A percentile compares a stretch with the other conserved stretches of the same genome.
Conservation (phyloP, 2,329 filamentous ascomycete species). For the Fusarium incarnatum region DNA sequence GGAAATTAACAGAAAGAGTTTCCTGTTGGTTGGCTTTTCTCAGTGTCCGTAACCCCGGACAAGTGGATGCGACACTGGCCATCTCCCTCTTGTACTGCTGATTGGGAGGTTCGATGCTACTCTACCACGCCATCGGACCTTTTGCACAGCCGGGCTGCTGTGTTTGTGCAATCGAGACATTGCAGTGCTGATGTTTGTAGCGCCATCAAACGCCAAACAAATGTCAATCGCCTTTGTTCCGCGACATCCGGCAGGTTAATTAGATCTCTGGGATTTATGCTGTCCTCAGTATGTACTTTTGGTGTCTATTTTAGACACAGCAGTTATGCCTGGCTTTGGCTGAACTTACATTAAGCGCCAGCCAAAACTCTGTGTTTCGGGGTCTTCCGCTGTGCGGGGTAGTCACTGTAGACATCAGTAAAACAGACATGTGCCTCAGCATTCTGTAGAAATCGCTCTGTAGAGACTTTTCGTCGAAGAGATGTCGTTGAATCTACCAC, state of each 20-base stretch:
- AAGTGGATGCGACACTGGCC: neutral
- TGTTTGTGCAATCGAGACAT: neutral
- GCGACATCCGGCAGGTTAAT: conserved; percentile 4
- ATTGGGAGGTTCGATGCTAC: neutral
- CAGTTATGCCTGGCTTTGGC: neutral
- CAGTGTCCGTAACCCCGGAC: neutral
- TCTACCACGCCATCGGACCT: neutral
- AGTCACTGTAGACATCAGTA: neutral
- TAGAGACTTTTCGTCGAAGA: neutral
- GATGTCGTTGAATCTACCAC: neutral
- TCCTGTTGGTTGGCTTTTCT: neutral
- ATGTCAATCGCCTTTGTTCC: conserved; percentile 14
- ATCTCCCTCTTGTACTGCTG: neutral
- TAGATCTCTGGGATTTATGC: neutral
- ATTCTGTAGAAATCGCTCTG: neutral
- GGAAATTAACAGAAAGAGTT: neutral
- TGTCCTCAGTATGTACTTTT: neutral
- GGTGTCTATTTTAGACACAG: neutral
- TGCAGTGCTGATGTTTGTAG: neutral
- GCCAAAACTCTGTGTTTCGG: neutral
- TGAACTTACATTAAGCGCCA: neutral
- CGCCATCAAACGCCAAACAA: conserved; percentile 1
- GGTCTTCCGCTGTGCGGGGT: neutral
- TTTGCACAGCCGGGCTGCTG: neutral
- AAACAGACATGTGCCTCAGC: neutral